Evolutionary conservation across 148 eudicot genomes (phyloP), one percentile per base, ranked within the genome.

Genomic region (Suaeda aralocaspica): DNA sequence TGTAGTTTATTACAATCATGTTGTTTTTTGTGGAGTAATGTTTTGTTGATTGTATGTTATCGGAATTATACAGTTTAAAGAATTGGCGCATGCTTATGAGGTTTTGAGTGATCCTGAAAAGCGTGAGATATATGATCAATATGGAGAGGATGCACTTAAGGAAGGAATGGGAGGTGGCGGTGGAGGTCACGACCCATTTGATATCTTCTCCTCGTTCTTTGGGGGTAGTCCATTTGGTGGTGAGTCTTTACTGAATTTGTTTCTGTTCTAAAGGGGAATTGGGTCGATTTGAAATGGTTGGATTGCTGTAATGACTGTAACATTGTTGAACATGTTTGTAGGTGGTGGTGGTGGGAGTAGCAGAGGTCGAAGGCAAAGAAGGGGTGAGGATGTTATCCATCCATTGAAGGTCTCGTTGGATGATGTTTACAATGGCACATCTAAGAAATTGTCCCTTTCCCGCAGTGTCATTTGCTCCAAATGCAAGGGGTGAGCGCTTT

Each of bases 141-240:
- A 87, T 64, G 91, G 91, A 39, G 91, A 87, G 78, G 88, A 87
- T 81, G 91, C 91, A 21, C 88, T 87, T 69, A 87, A 87, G 79
- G 91, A 87, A 80, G 91, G 91, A 77, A 87, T 87, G 87, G 87
- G 85, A 14, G 85, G 90, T 25, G 87, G 90, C 2, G 84, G 85
- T 8, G 87, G 84, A 8, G 72, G 59, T 59, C 87, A 86, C 55
- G 84, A 86, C 59, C 87, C 90, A 9, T 83, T 86, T 62, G 87
- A 86, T 76, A 86, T 85, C 66, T 85, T 85, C 58, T 63, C 63
- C 25, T 83, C 87, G 44, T 79, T 86, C 69, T 86, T 86, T 72
- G 87, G 87, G 33, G 90, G 59, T 10, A 67, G 45, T 77, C 83
- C 89, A 4, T 83, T 86, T 79, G 87, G 84, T 71, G 61, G 67